Evolutionary conservation across 768 basidiomycete genomes (phyloP).

Genomic region (Boletus vinaceobasis): DNA sequence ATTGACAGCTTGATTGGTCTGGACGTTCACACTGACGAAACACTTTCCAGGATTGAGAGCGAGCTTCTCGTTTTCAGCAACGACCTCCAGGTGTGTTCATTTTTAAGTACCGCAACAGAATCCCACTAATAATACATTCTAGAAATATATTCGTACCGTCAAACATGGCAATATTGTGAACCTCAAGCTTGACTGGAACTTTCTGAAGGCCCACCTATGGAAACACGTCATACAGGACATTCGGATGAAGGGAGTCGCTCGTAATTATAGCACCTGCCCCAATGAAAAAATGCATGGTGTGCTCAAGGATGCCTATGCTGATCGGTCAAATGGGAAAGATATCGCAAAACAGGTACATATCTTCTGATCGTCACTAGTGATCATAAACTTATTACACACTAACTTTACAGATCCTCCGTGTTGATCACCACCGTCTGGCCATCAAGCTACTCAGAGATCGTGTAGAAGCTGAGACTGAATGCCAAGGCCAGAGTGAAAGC

Average conservation of each 20-base stretch:
- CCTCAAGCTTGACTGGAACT: too few relatives aligned
- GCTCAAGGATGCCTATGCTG: too few relatives aligned
- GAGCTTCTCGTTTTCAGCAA: neutral
- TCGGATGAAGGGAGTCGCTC: conserved; percentile 26
- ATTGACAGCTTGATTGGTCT: conserved; percentile 27
- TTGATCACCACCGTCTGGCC: neutral
- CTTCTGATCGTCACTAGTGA: too few relatives aligned
- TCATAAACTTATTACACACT: too few relatives aligned
- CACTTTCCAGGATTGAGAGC: neutral
- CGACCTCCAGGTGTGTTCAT: neutral
- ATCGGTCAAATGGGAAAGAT: too few relatives aligned
- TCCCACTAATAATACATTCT: neutral
- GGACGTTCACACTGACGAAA: conserved; percentile 29
- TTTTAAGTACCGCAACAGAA: neutral
- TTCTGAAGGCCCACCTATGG: conserved; percentile 34
- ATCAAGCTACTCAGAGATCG: neutral
- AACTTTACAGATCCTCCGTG: too few relatives aligned
- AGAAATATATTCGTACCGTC: neutral
- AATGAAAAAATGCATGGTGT: conserved; percentile 25
- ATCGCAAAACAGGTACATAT: too few relatives aligned
- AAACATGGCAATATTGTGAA: neutral
- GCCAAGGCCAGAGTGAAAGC: neutral
- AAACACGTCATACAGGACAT: conserved; percentile 35
- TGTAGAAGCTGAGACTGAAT: neutral
- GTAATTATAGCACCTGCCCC: conserved; percentile 32